Evolutionary conservation across 176 grass and related monocot genomes (phyloP), one percentile per base, ranked within the genome.

Genomic region (Hordeum marinum): DNA sequence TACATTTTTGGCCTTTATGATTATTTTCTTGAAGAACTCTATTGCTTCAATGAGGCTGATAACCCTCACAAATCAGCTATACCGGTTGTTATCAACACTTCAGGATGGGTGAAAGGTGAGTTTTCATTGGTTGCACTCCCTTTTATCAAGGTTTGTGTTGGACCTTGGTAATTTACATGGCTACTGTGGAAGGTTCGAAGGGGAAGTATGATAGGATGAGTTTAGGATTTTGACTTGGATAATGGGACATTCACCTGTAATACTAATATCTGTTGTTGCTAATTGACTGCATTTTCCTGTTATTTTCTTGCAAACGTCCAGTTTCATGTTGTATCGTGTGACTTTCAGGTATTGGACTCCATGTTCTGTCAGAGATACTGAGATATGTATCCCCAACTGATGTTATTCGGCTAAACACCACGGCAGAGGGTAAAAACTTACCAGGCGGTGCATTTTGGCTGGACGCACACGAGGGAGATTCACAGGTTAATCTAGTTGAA

Each of bases 51-150:
- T 73, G 74, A 82, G 39, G 58, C 35, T 40, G 72, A 68, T 71
- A 45, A 82, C 40, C 64, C 59, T 78, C 10, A 78, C 24, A 92
- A 80, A 79, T 78, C 85, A 82, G 67, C 71, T 63, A 84, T 88
- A 32, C 91, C 89, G 11, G 80, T 94, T 72, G 90, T 97, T 84
- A 80, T 97, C 77, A 97, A 97, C 65, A 94, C 94, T 72, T 97
- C 94, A 71, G 94, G 94, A 75, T 97, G 87, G 94, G 86, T 94
- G 74, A 97, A 94, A 94, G 94, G 94, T 97, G 84, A 57, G 9
- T 3, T 26, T 84, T 68, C 11, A 61, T 79, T 90, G 31, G 9
- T 62, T 6, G 3, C 46, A 48, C 21, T 77, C 65, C 43, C 35
- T 40, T 82, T 15, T 20, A 68, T 84, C 36, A 5, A 42, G 6